Base-by-base conservation (phyloP, 176 grass and related monocot genomes). In the Paspalum notatum region DNA sequence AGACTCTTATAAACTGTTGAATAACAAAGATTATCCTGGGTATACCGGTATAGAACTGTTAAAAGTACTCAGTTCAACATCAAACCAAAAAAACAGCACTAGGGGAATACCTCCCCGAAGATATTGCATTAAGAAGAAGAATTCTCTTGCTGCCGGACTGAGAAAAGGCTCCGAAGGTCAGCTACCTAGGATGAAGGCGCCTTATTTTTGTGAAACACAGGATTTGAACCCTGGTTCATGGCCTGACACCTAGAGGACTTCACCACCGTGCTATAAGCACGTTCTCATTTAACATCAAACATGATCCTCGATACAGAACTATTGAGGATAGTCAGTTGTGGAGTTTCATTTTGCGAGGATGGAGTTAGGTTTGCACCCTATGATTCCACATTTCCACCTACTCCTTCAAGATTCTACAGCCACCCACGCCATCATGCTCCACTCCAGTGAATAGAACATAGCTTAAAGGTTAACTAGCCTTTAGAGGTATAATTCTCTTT, bases 1-100 rank as follows among this genome's bases (percentile, higher is more conserved):
- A 14, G 58, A 48, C 25, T 53, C 51, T 82, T 42, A 12, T 42
- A 12, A 76, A 56, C 62, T 46, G 46, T 78, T 51, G 47, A 86
- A 32, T 22, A 68, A 61, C 45, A 69, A 74, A 62, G 68, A 60
- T 50, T 50, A 21, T 2, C 16, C 49, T 78, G 32, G 18, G 71
- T 9, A 71, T 57, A 78, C 74, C 32, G 18, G 71, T 9, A 71
- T 57, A 78, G 41, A 79, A 73, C 9, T 39, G 26, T 47, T 25
- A 38, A 44, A 4, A 57, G 14, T 17, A 37, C 4, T 62, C 18
- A 50, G 10, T 24, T n/a, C 7, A 60, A 60, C 4, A 25, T 25
- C 25, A 60, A 60, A 26, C 57, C 32, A 32, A 32, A 32, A 32
- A 32, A 32, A 32, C 3, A 32, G 32, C 32, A 32, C 32, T 32